Conservation (phyloP, 2,329 filamentous ascomycete genomes). For the Macrophomina phaseolina region DNA sequence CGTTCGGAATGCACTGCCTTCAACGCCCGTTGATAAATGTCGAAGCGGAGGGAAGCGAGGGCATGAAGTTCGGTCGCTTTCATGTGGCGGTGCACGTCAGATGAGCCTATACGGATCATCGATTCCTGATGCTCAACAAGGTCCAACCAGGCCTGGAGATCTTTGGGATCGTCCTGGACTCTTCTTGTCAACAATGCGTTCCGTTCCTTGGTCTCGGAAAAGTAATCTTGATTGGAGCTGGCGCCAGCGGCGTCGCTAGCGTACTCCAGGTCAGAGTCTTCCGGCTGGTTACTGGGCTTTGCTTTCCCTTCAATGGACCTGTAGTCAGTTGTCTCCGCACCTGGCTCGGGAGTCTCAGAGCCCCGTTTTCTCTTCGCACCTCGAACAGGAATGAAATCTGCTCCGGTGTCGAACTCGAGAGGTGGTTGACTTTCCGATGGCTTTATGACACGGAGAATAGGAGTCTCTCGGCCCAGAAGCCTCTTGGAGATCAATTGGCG, state of each 20-base stretch:
- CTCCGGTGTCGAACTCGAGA: constrained; percentile 24
- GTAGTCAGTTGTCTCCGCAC: constrained; percentile 41
- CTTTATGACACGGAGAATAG: constrained; percentile 39
- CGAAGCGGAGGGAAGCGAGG: constrained; percentile 78
- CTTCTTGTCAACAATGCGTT: constrained; percentile 67
- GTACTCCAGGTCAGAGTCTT: constrained; percentile 47
- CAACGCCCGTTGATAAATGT: constrained; percentile 79
- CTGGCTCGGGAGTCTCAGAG: constrained; percentile 27
- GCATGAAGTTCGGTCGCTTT: constrained; percentile 69
- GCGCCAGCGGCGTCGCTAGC: constrained; percentile 35
- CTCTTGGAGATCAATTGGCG: constrained; percentile 50
- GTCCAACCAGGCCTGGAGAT: constrained; percentile 75
- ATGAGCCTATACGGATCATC: constrained; percentile 62
- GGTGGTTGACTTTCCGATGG: background rate
- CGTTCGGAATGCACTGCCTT: constrained; percentile 57
- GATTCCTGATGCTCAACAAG: constrained; percentile 79
- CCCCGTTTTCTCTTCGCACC: constrained; percentile 34
- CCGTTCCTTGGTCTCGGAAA: constrained; percentile 51
- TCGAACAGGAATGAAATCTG: constrained; percentile 41
- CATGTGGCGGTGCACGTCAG: constrained; percentile 44
- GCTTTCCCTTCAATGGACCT: constrained; percentile 45
- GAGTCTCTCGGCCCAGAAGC: constrained; percentile 33
- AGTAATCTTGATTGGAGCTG: constrained; percentile 23
- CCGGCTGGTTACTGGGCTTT: constrained; percentile 30
- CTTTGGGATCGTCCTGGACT: constrained; percentile 69